These are phyloP conservation scores for Eucalyptus cloeziana DNA, from an alignment of 345 rosid genomes.

Conservation along the genomic window DNA sequence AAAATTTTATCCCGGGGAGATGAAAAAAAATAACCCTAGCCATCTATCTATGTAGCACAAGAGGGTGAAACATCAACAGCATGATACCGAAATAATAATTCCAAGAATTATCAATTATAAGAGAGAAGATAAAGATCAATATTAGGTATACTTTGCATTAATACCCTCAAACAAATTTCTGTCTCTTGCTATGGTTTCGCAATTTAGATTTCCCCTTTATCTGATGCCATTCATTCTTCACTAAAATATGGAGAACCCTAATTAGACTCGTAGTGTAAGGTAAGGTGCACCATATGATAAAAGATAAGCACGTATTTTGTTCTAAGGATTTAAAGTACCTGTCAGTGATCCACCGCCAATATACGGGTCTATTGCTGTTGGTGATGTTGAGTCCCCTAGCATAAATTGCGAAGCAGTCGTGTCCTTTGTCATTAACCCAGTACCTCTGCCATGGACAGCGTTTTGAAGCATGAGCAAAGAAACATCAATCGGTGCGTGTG, in stretches of 20 bases:
- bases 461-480: background rate
- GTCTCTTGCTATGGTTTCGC: background rate
- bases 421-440: accelerated
- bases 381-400: background rate
- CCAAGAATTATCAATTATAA: background rate
- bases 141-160: background rate
- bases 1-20: background rate
- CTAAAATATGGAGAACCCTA: too few relatives aligned
- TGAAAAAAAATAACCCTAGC: background rate
- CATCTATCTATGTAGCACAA: background rate
- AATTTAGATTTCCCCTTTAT: background rate
- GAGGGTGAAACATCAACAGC: background rate
- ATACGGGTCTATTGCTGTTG: background rate
- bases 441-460: background rate
- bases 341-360: background rate
- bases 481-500: background rate
- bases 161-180: background rate
- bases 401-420: background rate
- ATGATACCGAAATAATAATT: too few relatives aligned
- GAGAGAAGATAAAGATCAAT: too few relatives aligned
- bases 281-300: background rate
- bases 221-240: background rate
- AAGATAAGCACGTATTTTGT: background rate
- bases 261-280: too few relatives aligned
- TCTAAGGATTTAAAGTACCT: background rate